Evolutionary conservation across 2,329 filamentous ascomycete species (phyloP).

Genomic region (Dichotomopilus funicola): DNA sequence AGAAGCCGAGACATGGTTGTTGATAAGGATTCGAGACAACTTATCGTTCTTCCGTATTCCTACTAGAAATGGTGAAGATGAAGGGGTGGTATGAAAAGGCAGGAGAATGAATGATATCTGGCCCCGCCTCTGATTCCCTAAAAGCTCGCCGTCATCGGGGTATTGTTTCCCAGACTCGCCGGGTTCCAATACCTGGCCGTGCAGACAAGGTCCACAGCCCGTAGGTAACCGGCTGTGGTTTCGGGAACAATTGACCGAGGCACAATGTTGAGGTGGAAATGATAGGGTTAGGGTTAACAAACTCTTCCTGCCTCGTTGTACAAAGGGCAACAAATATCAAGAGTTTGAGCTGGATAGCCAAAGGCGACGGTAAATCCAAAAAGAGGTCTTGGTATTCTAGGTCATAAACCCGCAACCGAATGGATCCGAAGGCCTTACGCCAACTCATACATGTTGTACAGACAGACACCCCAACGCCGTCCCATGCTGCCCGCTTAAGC

Average conservation of each 20-base stretch:
- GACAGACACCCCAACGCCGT: neutral
- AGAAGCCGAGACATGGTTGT: constrained; percentile 22
- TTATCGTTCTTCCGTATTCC: no score
- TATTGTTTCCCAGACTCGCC: neutral
- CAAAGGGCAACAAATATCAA: no score
- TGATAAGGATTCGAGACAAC: no score
- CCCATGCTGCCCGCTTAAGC: neutral
- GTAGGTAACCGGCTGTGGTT: constrained; percentile 7
- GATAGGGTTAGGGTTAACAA: constrained; percentile 14
- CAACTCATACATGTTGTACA: neutral
- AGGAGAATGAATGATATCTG: no score
- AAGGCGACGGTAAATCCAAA: no score
- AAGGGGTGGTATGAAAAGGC: no score
- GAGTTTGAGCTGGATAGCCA: no score
- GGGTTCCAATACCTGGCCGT: neutral
- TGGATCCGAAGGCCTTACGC: neutral
- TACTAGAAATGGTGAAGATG: no score
- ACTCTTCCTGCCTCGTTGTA: no score
- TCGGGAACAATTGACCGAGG: constrained; percentile 10
- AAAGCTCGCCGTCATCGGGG: constrained; percentile 1
- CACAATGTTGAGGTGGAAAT: no score
- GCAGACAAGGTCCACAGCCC: constrained; percentile 1
- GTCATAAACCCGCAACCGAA: no score
- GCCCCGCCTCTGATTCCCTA: neutral
- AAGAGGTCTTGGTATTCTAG: no score